Evolutionary conservation across 805 yeast genomes (phyloP).

Genomic region (Hemisphaericaspora nanyangensis): DNA sequence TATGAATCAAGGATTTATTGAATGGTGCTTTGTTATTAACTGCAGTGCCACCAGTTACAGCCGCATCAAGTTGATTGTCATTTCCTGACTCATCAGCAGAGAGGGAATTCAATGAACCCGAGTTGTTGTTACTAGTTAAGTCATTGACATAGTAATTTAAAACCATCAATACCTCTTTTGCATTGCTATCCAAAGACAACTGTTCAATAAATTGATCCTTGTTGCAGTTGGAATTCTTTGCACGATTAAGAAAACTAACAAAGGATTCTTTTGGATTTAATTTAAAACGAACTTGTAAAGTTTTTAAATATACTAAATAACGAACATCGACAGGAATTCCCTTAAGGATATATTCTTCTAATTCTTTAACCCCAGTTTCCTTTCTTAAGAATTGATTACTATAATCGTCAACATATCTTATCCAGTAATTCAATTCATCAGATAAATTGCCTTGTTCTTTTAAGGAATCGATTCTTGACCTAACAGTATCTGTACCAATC

Average conservation of each 20-base stretch:
- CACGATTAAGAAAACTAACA: slow-evolving; percentile 25
- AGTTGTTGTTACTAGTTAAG: slow-evolving; percentile 5
- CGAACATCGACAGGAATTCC: slow-evolving; percentile 32
- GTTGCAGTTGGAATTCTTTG: slow-evolving; percentile 10
- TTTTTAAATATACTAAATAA: slow-evolving; percentile 28
- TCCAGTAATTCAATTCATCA: slow-evolving; percentile 8
- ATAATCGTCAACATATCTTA: slow-evolving; percentile 5
- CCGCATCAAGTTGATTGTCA: background rate
- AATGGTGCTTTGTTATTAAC: background rate
- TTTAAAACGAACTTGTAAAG: slow-evolving; percentile 26
- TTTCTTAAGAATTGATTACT: slow-evolving; percentile 4
- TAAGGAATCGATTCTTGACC: slow-evolving; percentile 4
- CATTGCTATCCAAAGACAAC: slow-evolving; percentile 12
- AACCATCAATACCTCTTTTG: slow-evolving; percentile 25
- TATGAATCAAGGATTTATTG: background rate
- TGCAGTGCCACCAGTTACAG: background rate
- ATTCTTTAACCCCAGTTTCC: slow-evolving; percentile 2
- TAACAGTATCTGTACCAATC: slow-evolving; percentile 8
- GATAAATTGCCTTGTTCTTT: background rate
- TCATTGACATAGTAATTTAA: slow-evolving; percentile 30
- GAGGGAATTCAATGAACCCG: no score
- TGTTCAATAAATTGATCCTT: slow-evolving; percentile 14
- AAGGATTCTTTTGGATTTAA: slow-evolving; percentile 27
- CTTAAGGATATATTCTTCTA: slow-evolving; percentile 20
- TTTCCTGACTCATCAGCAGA: background rate